Base-by-base conservation (phyloP, 306 rosid species). In the Prunus dulcis region DNA sequence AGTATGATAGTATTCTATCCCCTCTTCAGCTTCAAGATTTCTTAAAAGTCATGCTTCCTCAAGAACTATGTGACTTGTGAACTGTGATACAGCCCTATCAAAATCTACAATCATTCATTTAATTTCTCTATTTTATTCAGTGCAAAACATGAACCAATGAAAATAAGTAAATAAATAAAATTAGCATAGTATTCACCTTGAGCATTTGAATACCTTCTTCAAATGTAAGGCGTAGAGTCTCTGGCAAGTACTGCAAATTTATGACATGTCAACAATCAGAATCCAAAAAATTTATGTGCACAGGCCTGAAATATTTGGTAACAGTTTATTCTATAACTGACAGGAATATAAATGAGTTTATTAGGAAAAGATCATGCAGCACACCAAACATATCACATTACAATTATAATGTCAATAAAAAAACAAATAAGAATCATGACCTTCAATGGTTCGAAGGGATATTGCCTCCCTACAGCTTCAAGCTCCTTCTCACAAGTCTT, bases 121-220 rank as follows among this genome's bases (percentile, higher is more conserved):
- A 69, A 34, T 28, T 71, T 55, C 23, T 38, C 43, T 12, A 53
- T 25, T 15, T 12, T 13, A 72, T 20, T 64, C 51, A 11, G 7
- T 8, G 15, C 28, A 51, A 63, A 53, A 81, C 8, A 30, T 18
- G 12, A 52, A 55, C 4, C 69, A 55, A 22, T 52, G 22, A 46
- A 73, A 51, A 43, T 10, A 15, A 32, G 18, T 14, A 43, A 13
- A 12, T 25, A 52, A 5, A 45, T 47, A 62, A 61, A 76, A 66
- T 75, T 13, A 23, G 30, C 56, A 52, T 17, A 2, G 0, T 13
- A 71, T 32, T 65, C 25, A 90, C 99, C 96, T 90, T 89, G 67
- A 95, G 93, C 97, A 95, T 92, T 78, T 92, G 89, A 86, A 95
- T 34, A 68, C 99, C 99, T 86, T 95, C 99, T 53, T 91, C 97